Evolutionary conservation across 2,329 filamentous ascomycete genomes (phyloP), one percentile per base, ranked within the genome.

Genomic region (Talaromyces funiculosus): DNA sequence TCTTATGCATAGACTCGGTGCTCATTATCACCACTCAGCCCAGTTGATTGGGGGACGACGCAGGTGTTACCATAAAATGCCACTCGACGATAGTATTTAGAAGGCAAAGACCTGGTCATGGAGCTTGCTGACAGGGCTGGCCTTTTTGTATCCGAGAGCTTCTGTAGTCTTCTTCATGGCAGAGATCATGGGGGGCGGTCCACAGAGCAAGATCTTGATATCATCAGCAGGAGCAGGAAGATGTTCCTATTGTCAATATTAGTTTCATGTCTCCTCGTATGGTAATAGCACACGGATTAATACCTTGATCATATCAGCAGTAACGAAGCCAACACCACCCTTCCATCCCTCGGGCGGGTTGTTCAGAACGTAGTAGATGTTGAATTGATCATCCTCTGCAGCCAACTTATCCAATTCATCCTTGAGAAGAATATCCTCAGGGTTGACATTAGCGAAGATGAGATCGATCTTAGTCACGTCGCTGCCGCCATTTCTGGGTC

Each of bases 61-160:
- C 47, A 35, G 29, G 33, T 29, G 29, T 33, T 35, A 20, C 29
- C 18, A 4, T 16, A 9, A 20, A 20, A 26, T 12, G 33, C 16
- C 31, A 37, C 40, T 20, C 24, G 14, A 26, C 8, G 20, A 54
- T 7, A 16, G 26, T 20, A 38, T 59, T 78, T 89, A 92, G 79
- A 99, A 99, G 72, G 90, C 92, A 81, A 99, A 99, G 67, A 99
- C 90, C 78, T 97, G 94, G 76, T 99, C 94, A 74, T 93, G 90
- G 58, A 97, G 86, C 85, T 97, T 97, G 86, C 92, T 97, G 70
- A 97, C 92, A 47, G 93, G 91, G 63, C 87, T 86, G 43, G 94
- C 90, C 84, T 97, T 97, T 72, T 90, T 84, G 82, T 89, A 99
- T 61, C 94, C 94, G 20, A 97, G 83, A 64, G 85, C 83, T 78